Conservation (phyloP, 495 filamentous ascomycete genomes). For the Cercophora sp. region DNA sequence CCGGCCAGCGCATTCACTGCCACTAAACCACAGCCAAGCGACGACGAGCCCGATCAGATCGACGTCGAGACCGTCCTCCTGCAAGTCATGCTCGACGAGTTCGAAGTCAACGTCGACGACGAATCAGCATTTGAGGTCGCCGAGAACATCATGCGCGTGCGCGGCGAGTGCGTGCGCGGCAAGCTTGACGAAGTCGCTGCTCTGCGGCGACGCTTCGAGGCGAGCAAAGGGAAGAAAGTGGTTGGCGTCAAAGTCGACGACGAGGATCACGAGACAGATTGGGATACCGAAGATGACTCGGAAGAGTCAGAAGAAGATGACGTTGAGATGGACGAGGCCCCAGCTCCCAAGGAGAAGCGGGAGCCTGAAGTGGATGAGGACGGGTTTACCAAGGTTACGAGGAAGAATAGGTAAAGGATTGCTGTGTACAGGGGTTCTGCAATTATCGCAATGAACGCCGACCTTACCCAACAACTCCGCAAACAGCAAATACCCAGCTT, state of each 20-base stretch:
- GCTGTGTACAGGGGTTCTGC: neutral
- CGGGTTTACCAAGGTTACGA: conserved; percentile 85
- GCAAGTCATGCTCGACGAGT: conserved; percentile 93
- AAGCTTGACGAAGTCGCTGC: conserved; percentile 64
- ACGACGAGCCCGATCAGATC: conserved; percentile 65
- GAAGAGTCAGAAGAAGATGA: conserved; percentile 56
- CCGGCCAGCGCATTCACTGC: conserved; percentile 15
- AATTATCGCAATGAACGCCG: too few species aligned
- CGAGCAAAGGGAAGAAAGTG: conserved; percentile 50
- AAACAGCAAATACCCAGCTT: conserved; percentile 8
- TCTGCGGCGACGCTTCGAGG: conserved; percentile 63
- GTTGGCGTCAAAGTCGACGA: conserved; percentile 54
- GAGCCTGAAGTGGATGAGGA: conserved; percentile 86
- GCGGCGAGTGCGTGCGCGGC: conserved; percentile 56
- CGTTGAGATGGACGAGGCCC: conserved; percentile 74
- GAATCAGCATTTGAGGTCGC: conserved; percentile 75
- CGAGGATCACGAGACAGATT: conserved; percentile 57
- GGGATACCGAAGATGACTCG: conserved; percentile 48
- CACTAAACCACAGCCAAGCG: conserved; percentile 3
- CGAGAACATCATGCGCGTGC: conserved; percentile 62
- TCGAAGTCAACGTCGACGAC: conserved; percentile 86
- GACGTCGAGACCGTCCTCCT: conserved; percentile 80
- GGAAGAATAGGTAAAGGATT: conserved; percentile 56
- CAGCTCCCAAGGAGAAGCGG: conserved; percentile 58
- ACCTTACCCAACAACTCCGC: neutral